A percentile compares a stretch with the other conserved stretches of the same genome.
These are phyloP conservation scores for Cladochytrium tenue DNA, from an alignment of 371 early-diverging fungal species.

Conservation along the genomic window DNA sequence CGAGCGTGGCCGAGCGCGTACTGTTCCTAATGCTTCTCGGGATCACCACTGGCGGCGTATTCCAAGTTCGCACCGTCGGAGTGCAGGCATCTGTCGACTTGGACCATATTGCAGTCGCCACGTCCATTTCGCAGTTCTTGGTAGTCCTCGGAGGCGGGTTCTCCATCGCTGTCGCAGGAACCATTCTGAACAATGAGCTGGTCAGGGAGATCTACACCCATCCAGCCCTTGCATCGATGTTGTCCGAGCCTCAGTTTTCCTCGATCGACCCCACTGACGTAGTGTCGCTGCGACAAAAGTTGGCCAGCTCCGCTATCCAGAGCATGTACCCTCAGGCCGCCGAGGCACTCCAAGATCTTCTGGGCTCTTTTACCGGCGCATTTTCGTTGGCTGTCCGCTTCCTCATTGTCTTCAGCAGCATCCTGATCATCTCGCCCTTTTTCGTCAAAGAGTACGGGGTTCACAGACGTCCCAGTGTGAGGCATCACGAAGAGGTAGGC, in stretches of 20 bases:
- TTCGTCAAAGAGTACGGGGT: background rate
- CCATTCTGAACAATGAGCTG: conserved; percentile 52
- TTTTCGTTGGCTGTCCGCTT: conserved; percentile 13
- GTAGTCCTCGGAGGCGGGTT: conserved; percentile 71
- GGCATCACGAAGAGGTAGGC: too few relatives aligned
- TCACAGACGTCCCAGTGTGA: too few relatives aligned
- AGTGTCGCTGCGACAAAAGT: conserved; percentile 2
- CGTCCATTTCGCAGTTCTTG: conserved; percentile 61
- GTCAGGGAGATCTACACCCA: conserved; percentile 10
- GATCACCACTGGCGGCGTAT: conserved; percentile 43
- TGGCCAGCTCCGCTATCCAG: background rate
- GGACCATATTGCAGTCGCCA: conserved; percentile 63
- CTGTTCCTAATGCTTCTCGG: conserved; percentile 55
- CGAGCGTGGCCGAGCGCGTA: conserved; percentile 45
- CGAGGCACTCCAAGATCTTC: background rate
- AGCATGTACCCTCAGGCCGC: background rate
- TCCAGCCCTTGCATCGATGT: conserved; percentile 3
- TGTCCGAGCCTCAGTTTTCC: background rate
- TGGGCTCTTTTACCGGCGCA: conserved; percentile 7
- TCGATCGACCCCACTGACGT: background rate
- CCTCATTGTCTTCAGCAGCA: conserved; percentile 11
- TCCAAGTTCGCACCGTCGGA: conserved; percentile 50
- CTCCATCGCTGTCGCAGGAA: conserved; percentile 63
- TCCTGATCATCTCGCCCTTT: background rate
- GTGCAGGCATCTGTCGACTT: conserved; percentile 52